Base-by-base conservation (phyloP, 768 basidiomycete genomes). In the Lactarius hengduanensis region DNA sequence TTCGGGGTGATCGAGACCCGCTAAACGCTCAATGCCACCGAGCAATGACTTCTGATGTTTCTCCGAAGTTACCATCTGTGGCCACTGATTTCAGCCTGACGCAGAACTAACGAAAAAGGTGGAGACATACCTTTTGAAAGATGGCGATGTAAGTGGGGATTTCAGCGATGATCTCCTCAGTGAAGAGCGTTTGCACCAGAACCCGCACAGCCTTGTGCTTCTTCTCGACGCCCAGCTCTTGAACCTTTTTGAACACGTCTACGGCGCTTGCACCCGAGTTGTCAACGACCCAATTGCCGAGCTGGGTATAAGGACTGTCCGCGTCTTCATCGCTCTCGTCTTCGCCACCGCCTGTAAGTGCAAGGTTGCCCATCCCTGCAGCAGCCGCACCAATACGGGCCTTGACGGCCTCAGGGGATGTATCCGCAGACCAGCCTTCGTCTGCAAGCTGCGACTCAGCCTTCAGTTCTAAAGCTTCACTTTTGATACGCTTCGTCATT, bases 1-100 rank as follows among this genome's bases (percentile, higher is more conserved):
- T 18, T 90, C 87, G 8, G 92, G 90, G 70, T 92, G 78, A 22
- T 83, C 76, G 64, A 93, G 78, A 58, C 93, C 96, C 59, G 91
- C 86, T 63, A 88, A 81, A 20, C 92, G 90, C 75, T 99, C 97
- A 58, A 98, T 79, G 61, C 97, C 97, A 32, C 97, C 97, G 8
- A 98, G 83, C 36, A 99, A 80, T 0, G 95, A 82, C 78, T 98
- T 99, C 77, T 97, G 94, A 72, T 96, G 92, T 77, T 95, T 98
- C 81, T 98, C 96, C 2, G 90, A 89, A 0, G 89, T 89, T 58
- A 92, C 87, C 83, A 96, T 84, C 93, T 96, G 9, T 28, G 30
- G 5, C 41, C n/a, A 53, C 64, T 68, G 54, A 56, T 18, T 55
- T 54, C 15, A 54, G 28, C n/a, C 8, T 3, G 45, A 54, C 16